Percentiles rank a stretch among this genome's conserved stretches.
phyloP scores from a whole-genome alignment of 1,139 yeast species.

The Meyerozyma elateridarum region DNA sequence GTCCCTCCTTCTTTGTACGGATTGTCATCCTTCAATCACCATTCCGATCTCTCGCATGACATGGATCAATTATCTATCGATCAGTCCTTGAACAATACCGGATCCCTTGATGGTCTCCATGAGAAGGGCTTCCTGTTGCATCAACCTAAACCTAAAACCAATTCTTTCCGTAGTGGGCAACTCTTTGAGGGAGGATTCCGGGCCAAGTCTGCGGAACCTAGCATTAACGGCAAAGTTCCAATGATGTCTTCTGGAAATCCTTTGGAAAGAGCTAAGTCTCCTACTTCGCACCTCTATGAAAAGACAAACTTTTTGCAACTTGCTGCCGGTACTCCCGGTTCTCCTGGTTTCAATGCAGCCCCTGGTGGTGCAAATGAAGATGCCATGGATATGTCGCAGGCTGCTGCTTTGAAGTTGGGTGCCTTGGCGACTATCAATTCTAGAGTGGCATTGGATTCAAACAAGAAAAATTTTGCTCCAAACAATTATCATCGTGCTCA shows the following conservation, averaged over 20 bases:
- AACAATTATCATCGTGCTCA: conserved; percentile 10
- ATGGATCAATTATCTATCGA: conserved; percentile 32
- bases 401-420: conserved; percentile 49
- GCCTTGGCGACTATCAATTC: conserved; percentile 62
- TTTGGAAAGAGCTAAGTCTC: conserved; percentile 37
- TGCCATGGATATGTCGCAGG: conserved; percentile 33
- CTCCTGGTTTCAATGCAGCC: conserved; percentile 21
- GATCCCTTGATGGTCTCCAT: not conserved
- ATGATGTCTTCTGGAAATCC: conserved; percentile 4
- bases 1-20: conserved; percentile 3
- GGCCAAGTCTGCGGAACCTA: conserved; percentile 39
- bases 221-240: conserved; percentile 5
- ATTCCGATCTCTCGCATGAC: conserved; percentile 11
- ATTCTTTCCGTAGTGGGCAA: conserved; percentile 5
- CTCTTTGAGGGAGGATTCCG: conserved; percentile 14
- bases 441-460: conserved; percentile 55
- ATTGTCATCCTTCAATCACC: conserved; percentile 11
- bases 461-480: conserved; percentile 32
- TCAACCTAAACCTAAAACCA: conserved; percentile 9
- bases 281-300: conserved; percentile 42
- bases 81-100: conserved; percentile 18
- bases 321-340: conserved; percentile 33
- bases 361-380: conserved; percentile 13
- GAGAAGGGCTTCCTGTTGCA: conserved; percentile 8
- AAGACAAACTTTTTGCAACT: conserved; percentile 43